Base-by-base conservation (phyloP, 371 early-diverging fungal species). In the Dichotomocladium elegans region DNA sequence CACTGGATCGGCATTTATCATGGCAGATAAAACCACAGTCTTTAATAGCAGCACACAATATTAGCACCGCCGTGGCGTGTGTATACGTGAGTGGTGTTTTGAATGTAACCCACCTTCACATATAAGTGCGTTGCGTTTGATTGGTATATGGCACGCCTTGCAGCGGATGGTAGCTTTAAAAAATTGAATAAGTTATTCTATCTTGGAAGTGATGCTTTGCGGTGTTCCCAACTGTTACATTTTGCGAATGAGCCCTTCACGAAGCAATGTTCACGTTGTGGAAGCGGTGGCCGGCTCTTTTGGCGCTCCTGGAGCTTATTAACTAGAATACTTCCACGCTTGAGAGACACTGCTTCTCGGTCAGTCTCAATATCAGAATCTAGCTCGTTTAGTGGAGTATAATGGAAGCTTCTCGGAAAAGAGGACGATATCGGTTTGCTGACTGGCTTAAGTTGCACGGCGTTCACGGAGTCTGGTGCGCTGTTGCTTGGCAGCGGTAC, bases 211-310 rank as follows among this genome's bases (percentile, higher is more conserved):
- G 21, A 19, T 10, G 21, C 3, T 15, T 14, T 47, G 30, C 45
- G 4, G 4, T 19, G 7, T 4, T 7, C 47, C 14, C 15, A 29
- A 9, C 1, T 33, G 19, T 45, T 61, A 73, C 75, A 59, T 64
- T 68, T 67, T 17, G 68, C 61, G 63, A 76, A 76, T n/a, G 72
- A 68, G 4, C 70, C 67, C 27, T 75, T 72, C 15, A 75, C 65
- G 33, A 70, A 61, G 17, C 53, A 61, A 58, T 75, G 76, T 15
- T 53, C 44, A 45, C 57, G 61, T 19, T 47, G 43, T 7, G 42
- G 22, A n/a, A 40, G 30, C 40, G 29, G 35, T 54, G 33, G 51
- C 17, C 19, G 22, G 26, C 43, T 56, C 24, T 28, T 45, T 29
- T 61, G 62, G 12, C 55, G 53, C 21, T 61, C 55, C 12, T 56